Conservation (phyloP, 495 filamentous ascomycete species). For the Penicillium canariense region DNA sequence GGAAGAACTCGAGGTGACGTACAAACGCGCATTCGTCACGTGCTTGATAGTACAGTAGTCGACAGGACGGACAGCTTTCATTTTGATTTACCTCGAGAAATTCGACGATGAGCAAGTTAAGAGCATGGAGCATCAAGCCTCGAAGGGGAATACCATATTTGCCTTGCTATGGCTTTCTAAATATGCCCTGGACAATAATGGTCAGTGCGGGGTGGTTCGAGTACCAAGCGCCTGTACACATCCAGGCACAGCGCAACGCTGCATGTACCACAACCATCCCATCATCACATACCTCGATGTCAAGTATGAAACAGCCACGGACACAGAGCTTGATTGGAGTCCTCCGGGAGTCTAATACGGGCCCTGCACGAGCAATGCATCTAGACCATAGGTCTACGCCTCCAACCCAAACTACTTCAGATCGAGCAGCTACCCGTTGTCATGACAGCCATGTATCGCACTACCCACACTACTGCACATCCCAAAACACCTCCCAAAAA, state of each 20-base stretch:
- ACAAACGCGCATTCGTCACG: neutral
- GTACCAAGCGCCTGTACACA: neutral
- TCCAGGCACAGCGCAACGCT: neutral
- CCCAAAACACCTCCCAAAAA: neutral
- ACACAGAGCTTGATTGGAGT: neutral
- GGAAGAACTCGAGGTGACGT: neutral
- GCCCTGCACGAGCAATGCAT: neutral
- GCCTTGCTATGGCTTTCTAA: neutral
- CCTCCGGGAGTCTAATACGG: neutral
- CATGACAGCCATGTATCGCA: neutral
- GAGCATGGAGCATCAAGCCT: too few relatives aligned
- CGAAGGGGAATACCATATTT: neutral
- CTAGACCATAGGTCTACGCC: slow-evolving; percentile 7
- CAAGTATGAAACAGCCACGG: neutral
- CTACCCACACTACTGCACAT: neutral
- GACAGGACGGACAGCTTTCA: neutral
- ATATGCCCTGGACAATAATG: too few relatives aligned
- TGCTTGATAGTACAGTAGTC: neutral
- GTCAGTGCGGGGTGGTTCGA: neutral
- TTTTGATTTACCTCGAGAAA: neutral
- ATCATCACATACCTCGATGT: neutral
- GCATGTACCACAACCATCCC: neutral
- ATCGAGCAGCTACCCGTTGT: slow-evolving; percentile 4
- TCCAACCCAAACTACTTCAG: slow-evolving; percentile 1
- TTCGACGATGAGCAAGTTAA: too few relatives aligned